Evolutionary conservation across 352 stramenopile genomes (phyloP).

Genomic region (Phytopythium helicoides): DNA sequence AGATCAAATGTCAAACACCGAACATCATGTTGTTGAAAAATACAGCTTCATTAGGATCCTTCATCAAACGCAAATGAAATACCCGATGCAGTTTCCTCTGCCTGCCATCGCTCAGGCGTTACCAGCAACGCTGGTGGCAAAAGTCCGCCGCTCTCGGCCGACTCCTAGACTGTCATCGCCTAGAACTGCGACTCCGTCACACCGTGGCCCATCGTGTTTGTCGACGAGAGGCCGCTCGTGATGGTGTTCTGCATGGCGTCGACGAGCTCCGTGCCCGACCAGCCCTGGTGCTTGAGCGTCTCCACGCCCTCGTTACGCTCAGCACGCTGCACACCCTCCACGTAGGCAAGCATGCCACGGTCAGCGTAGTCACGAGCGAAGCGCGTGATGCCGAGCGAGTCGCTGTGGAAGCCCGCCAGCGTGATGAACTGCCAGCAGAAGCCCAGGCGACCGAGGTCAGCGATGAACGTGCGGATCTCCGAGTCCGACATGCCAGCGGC

Average conservation of each 20-base stretch:
- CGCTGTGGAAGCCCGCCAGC: conserved; percentile 97
- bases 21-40: too few species aligned
- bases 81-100: too few species aligned
- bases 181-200: conserved; percentile 98
- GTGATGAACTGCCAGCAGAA: conserved; percentile 99
- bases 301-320: conserved; percentile 94
- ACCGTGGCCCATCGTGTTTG: conserved; percentile 96
- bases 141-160: too few species aligned
- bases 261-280: conserved; percentile 96
- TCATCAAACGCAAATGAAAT: too few species aligned
- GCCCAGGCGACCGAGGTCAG: conserved; percentile 93
- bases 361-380: conserved; percentile 92
- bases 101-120: too few species aligned
- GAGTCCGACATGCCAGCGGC: conserved; percentile 94
- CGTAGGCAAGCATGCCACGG: conserved; percentile 94
- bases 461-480: conserved; percentile 94
- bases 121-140: too few species aligned
- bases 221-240: conserved; percentile 94
- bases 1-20: too few species aligned
- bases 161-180: conserved; percentile 4
- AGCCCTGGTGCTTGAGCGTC: conserved; percentile 98
- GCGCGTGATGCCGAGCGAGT: conserved; percentile 95
- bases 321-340: conserved; percentile 95
- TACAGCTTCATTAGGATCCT: too few species aligned
- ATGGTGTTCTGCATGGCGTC: conserved; percentile 96